These are phyloP conservation scores for Infundibulicybe gibba DNA, from an alignment of 768 basidiomycete species.

Conservation along the genomic window DNA sequence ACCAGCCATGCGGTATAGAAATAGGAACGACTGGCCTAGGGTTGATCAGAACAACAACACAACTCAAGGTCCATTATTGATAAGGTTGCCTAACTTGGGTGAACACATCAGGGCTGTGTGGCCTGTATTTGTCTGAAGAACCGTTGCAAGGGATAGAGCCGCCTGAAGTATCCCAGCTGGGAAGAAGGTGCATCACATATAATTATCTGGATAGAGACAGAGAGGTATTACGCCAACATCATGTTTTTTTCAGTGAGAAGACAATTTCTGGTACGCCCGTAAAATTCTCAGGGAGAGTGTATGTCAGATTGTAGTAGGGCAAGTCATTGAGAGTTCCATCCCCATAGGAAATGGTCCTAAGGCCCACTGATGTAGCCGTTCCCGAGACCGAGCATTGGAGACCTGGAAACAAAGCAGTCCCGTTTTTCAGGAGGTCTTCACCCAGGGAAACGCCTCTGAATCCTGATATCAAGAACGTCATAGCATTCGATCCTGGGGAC, in stretches of 20 bases:
- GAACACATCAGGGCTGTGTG: too few relatives aligned
- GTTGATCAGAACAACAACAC: too few relatives aligned
- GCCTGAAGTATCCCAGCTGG: too few relatives aligned
- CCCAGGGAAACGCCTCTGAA: slow-evolving; percentile 12
- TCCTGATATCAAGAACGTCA: slow-evolving; percentile 23
- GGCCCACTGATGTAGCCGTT: slow-evolving; percentile 12
- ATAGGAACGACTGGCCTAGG: too few relatives aligned
- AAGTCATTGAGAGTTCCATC: slow-evolving; percentile 16
- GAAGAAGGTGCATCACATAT: too few relatives aligned
- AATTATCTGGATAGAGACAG: too few relatives aligned
- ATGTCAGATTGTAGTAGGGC: slow-evolving; percentile 24
- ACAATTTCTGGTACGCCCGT: slow-evolving; percentile 11
- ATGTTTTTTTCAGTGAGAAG: slow-evolving; percentile 13
- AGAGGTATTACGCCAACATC: neutral
- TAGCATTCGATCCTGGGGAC: slow-evolving; percentile 10
- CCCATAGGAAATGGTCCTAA: slow-evolving; percentile 15
- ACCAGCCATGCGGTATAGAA: too few relatives aligned
- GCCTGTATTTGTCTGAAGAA: too few relatives aligned
- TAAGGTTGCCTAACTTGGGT: too few relatives aligned
- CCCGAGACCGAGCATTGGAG: slow-evolving; percentile 15
- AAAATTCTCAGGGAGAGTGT: slow-evolving; percentile 9
- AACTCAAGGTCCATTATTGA: too few relatives aligned
- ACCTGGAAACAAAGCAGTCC: slow-evolving; percentile 16
- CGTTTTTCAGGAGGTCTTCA: slow-evolving; percentile 14
- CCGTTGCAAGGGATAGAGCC: too few relatives aligned